These are phyloP conservation scores for Penicillium coprophilum DNA, from an alignment of 495 filamentous ascomycete species.

Conservation along the genomic window DNA sequence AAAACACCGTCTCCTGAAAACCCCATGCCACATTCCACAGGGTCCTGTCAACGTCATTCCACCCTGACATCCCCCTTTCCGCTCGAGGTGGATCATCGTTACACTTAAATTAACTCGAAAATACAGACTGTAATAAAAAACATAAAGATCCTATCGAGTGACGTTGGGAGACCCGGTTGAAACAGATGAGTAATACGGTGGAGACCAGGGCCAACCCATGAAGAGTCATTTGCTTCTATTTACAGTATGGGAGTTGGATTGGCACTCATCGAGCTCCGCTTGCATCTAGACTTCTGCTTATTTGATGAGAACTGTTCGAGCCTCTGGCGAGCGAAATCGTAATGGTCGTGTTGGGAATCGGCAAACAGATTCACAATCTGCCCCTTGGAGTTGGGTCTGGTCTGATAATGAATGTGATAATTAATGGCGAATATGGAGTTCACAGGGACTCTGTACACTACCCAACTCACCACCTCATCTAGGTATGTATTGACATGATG, in stretches of 20 bases:
- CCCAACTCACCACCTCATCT: background rate
- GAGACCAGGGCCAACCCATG: slow-evolving; percentile 1
- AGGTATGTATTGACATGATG: background rate
- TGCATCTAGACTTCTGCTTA: slow-evolving; percentile 5
- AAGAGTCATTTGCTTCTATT: slow-evolving; percentile 11
- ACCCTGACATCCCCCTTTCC: slow-evolving; percentile 2
- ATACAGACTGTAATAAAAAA: slow-evolving; percentile 2
- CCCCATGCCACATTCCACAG: slow-evolving; percentile 12
- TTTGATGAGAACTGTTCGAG: background rate
- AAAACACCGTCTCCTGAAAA: background rate
- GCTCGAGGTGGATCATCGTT: slow-evolving; percentile 4
- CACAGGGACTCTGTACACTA: background rate
- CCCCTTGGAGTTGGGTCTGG: slow-evolving; percentile 4
- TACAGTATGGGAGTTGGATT: background rate
- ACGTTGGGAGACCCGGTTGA: slow-evolving; percentile 7
- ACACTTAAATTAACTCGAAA: background rate
- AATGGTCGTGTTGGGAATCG: slow-evolving; percentile 12
- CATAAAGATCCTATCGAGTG: slow-evolving; percentile 1
- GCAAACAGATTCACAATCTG: slow-evolving; percentile 14
- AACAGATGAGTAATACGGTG: slow-evolving; percentile 11
- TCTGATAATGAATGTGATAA: background rate
- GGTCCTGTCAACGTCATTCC: slow-evolving; percentile 5
- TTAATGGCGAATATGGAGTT: background rate
- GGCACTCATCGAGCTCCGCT: slow-evolving; percentile 3
- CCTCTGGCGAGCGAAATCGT: background rate